A percentile compares a stretch with the other conserved stretches of the same genome.
These are phyloP conservation scores for Cercospora janseana DNA, from an alignment of 2,329 filamentous ascomycete species.

Conservation along the genomic window DNA sequence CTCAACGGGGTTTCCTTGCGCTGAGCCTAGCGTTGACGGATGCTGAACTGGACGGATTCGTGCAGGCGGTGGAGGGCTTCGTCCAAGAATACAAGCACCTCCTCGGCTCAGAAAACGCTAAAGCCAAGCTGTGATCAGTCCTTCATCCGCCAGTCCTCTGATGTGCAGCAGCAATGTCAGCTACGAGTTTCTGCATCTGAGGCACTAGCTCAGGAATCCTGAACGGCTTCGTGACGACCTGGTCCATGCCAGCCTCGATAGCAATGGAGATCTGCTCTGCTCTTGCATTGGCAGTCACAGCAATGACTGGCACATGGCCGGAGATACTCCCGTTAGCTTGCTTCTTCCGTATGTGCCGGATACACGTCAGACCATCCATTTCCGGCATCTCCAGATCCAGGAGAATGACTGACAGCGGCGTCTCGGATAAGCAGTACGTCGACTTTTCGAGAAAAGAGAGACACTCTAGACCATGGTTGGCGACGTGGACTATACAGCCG, in stretches of 20 bases:
- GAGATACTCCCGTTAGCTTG: constrained; percentile 41
- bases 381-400: constrained; percentile 40
- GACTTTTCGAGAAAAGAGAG: constrained; percentile 32
- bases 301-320: constrained; percentile 35
- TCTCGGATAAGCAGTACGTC: constrained; percentile 26
- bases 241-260: constrained; percentile 37
- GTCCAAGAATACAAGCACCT: constrained; percentile 12
- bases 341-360: constrained; percentile 33
- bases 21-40: constrained; percentile 38
- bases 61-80: constrained; percentile 21
- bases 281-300: constrained; percentile 38
- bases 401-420: constrained; percentile 32
- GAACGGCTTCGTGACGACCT: constrained; percentile 40
- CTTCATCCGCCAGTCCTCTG: background rate
- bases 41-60: constrained; percentile 38
- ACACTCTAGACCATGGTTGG: constrained; percentile 38
- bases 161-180: constrained; percentile 20
- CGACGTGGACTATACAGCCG: constrained; percentile 34
- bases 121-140: background rate
- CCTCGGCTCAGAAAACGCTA: background rate
- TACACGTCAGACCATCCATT: constrained; percentile 37
- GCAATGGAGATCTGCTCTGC: constrained; percentile 36
- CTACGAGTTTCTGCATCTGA: constrained; percentile 34
- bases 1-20: constrained; percentile 39
- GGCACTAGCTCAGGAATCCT: constrained; percentile 38